These are phyloP conservation scores for Verbena officinalis DNA, from an alignment of 257 asterid genomes.

Conservation along the genomic window DNA sequence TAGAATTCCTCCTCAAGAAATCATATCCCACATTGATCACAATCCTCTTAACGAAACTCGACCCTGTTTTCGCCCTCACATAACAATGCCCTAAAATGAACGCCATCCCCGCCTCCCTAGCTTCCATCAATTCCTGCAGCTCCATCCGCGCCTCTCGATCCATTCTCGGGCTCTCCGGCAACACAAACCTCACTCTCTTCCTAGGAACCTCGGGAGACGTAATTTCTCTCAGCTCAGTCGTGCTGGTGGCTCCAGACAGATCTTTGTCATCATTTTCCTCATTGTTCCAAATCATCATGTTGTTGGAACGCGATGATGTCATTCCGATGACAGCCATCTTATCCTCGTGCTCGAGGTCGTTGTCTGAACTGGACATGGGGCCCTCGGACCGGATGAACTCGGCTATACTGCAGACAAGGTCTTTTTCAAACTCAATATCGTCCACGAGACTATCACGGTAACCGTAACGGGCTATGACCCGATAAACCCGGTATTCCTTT, in stretches of 20 bases:
- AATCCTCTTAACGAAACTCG: conserved; percentile 63
- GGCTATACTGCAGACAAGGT: conserved; percentile 77
- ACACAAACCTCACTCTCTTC: conserved; percentile 69
- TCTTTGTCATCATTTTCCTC: conserved; percentile 44
- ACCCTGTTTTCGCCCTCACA: conserved; percentile 81
- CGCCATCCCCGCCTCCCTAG: conserved; percentile 93
- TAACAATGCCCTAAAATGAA: conserved; percentile 81
- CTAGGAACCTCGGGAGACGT: conserved; percentile 43
- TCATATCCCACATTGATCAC: conserved; percentile 73
- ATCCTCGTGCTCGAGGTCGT: conserved; percentile 44
- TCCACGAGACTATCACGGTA: conserved; percentile 73
- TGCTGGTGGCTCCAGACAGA: conserved; percentile 34
- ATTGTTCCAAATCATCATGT: conserved; percentile 47
- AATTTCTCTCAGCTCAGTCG: conserved; percentile 39
- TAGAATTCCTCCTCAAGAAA: conserved; percentile 80
- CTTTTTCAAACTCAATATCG: conserved; percentile 82
- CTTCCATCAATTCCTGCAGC: conserved; percentile 74
- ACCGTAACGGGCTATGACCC: conserved; percentile 93
- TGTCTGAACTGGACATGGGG: conserved; percentile 30
- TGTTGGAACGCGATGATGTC: conserved; percentile 39
- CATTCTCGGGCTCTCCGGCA: conserved; percentile 65
- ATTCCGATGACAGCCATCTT: conserved; percentile 83
- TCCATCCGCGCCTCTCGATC: conserved; percentile 47
- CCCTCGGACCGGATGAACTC: conserved; percentile 80
- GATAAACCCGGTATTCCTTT: conserved; percentile 63